Conservation (phyloP, 2,329 filamentous ascomycete species). For the Aspergillus aculeatinus region DNA sequence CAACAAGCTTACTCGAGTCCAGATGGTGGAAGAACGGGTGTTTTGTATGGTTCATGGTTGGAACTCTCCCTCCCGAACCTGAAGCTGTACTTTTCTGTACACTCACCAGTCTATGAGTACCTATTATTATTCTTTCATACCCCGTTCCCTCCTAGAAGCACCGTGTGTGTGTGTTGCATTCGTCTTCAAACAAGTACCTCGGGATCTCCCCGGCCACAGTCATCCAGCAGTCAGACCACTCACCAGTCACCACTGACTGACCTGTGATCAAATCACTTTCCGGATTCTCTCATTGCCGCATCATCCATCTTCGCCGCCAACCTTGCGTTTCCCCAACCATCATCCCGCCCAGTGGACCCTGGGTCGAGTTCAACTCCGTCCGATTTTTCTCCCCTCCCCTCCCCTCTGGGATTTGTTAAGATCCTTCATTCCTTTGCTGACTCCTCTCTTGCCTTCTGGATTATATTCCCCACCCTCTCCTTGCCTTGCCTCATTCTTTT, state of each 20-base stretch:
- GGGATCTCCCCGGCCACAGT: constrained; percentile 23
- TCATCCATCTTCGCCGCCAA: constrained; percentile 9
- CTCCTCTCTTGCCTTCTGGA: constrained; percentile 3
- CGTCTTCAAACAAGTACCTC: constrained; percentile 16
- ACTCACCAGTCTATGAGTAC: not conserved
- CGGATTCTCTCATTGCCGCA: constrained; percentile 1
- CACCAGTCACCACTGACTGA: too few relatives aligned
- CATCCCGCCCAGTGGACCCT: constrained; percentile 19
- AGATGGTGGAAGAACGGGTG: not conserved
- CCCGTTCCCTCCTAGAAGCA: not conserved
- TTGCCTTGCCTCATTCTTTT: constrained; percentile 4
- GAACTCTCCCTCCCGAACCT: not conserved
- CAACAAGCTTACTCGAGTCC: constrained; percentile 16
- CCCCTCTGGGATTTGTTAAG: constrained; percentile 1
- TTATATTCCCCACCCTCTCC: constrained; percentile 3
- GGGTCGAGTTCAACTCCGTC: constrained; percentile 15
- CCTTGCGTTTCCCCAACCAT: constrained; percentile 24
- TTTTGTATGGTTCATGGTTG: constrained; percentile 14
- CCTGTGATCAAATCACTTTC: not conserved
- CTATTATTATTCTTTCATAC: not conserved
- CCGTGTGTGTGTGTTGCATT: not conserved
- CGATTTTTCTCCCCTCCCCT: constrained; percentile 12
- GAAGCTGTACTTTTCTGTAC: not conserved
- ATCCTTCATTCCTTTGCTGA: constrained; percentile 1
- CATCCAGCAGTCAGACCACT: constrained; percentile 13